Conservation (phyloP, 257 asterid genomes). For the Solanum clarkiae region DNA sequence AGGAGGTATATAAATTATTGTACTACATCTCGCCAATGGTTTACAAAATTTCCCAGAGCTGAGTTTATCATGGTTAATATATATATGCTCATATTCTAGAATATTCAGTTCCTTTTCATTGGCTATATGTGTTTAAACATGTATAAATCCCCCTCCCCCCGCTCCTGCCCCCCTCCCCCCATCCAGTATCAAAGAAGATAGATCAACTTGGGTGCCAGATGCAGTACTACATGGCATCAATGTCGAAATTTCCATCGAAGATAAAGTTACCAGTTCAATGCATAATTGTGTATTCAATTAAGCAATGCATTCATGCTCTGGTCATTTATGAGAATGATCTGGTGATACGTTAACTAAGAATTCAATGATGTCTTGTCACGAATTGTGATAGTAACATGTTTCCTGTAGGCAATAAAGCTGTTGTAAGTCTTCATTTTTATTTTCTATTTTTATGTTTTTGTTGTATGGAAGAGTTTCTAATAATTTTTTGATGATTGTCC, state of each 20-base stretch:
- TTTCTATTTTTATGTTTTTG: neutral
- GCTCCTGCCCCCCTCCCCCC: neutral
- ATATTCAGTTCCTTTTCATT: neutral
- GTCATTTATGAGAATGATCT: neutral
- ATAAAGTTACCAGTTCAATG: neutral
- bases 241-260: neutral
- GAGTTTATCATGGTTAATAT: neutral
- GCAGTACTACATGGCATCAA: neutral
- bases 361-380: neutral
- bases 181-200: neutral
- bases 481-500: neutral
- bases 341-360: neutral
- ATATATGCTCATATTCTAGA: neutral
- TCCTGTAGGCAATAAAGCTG: neutral
- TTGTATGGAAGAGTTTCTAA: neutral
- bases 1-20: constrained; percentile 48
- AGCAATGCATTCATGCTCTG: neutral
- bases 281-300: neutral
- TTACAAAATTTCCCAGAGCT: neutral
- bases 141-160: neutral
- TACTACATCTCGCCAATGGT: neutral
- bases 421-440: neutral
- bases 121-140: neutral
- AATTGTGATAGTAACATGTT: neutral
- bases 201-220: neutral